Conservation (phyloP, 2,329 filamentous ascomycete genomes). For the Albifimbria verrucaria region DNA sequence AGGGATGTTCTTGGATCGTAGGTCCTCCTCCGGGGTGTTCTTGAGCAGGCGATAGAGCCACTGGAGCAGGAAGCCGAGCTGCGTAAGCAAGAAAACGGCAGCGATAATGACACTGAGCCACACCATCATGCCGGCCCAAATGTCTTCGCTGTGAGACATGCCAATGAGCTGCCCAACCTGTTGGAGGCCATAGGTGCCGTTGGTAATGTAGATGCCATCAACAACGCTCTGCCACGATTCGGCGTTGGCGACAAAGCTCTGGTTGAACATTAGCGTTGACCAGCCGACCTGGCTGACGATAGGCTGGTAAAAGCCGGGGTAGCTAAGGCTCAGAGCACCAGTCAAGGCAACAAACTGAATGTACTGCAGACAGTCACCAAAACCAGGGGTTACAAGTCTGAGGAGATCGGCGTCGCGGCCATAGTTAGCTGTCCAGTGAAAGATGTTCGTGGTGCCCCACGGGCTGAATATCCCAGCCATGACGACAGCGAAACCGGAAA, state of each 20-base stretch:
- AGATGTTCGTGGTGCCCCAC: conserved; percentile 87
- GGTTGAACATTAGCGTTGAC: conserved; percentile 90
- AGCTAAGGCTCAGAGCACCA: conserved; percentile 80
- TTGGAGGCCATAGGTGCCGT: conserved; percentile 76
- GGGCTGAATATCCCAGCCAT: conserved; percentile 86
- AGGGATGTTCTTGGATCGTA: conserved; percentile 86
- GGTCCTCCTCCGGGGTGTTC: conserved; percentile 75
- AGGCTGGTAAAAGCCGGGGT: conserved; percentile 93
- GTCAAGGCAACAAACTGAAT: conserved; percentile 90
- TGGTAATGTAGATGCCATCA: conserved; percentile 84
- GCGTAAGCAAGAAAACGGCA: conserved; percentile 64
- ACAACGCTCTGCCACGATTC: conserved; percentile 63
- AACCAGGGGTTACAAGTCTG: conserved; percentile 89
- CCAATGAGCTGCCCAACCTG: conserved; percentile 78
- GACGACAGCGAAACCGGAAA: conserved; percentile 78
- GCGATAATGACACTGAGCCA: conserved; percentile 80
- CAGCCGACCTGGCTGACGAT: conserved; percentile 83
- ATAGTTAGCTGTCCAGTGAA: conserved; percentile 97
- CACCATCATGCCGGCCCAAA: conserved; percentile 92
- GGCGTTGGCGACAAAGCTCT: conserved; percentile 74
- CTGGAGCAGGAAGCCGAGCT: conserved; percentile 71
- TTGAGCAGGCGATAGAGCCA: conserved; percentile 73
- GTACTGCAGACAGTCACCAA: conserved; percentile 95
- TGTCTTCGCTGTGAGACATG: conserved; percentile 70
- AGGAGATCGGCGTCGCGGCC: conserved; percentile 90